Base-by-base conservation (phyloP, 129 eudicot genomes). In the Sambucus nigra region DNA sequence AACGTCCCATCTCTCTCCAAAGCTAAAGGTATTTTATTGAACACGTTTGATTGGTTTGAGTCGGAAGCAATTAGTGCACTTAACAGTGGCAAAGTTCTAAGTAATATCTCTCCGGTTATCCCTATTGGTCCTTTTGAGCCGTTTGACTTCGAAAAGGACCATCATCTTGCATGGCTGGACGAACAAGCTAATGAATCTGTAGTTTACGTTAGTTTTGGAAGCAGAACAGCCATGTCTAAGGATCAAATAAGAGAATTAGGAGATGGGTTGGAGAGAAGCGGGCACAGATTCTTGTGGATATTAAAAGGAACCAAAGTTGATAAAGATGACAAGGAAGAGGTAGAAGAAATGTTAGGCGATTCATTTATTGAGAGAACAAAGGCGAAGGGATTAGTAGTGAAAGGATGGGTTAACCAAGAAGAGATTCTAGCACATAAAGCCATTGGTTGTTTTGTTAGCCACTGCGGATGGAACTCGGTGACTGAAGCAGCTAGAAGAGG, bases 391-490 rank as follows among this genome's bases (percentile, higher is more conserved):
- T 40, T 52, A 29, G 69, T 80, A 26, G 69, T 80, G 7, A 80
- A 69, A 57, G 80, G 69, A 19, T 80, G 83, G 83, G 82, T 80
- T 68, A 61, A 70, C 7, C 87, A 75, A 52, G 82, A 80, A n/a
- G 46, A 20, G 47, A 61, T 80, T 33, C 20, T 80, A 28, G 65
- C 64, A 15, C 77, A 80, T 23, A 65, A 68, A 0, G 68, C 82
- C 0, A 22, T 76, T 17, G 80, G 88, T 21, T 76, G 82, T 3
- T 76, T 80, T 17, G 42, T 80, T 0, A 76, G 74, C 55, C 83
- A 80, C 48, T 75, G 87, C 17, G 87, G 82, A 25, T 75, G 87
- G 87, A 80, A 80, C 41, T 80, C 80, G 0, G 82, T 65, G 29
- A 53, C 53, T 54, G 88, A 80, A 53, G 80, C 83, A 7, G 80